Conservation (phyloP, 306 rosid species). For the Quercus dentata region DNA sequence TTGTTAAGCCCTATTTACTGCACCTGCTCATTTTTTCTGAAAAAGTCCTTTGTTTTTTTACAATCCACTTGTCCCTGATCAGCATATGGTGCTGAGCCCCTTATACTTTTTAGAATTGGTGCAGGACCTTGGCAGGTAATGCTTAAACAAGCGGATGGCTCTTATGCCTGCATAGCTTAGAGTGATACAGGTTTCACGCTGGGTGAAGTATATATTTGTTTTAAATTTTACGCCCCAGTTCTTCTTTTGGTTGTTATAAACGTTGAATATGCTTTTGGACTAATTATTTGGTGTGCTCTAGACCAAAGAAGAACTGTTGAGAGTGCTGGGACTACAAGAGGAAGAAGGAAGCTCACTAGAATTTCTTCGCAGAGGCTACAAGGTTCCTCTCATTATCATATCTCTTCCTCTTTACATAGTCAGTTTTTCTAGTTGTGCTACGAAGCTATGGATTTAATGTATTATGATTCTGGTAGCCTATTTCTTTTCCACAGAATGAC, state of each 20-base stretch:
- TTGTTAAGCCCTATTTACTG: not conserved
- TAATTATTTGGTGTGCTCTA: constrained; percentile 40
- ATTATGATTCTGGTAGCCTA: not conserved
- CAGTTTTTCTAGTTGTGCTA: not conserved
- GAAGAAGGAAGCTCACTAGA: constrained; percentile 90
- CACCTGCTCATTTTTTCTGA: not conserved
- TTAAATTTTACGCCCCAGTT: constrained; percentile 20
- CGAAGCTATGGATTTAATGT: not conserved
- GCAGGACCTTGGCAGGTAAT: constrained; percentile 99
- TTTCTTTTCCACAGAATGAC: not conserved
- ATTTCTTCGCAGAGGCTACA: constrained; percentile 97
- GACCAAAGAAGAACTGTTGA: constrained; percentile 86
- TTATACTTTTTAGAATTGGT: constrained; percentile 18
- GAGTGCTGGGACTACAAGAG: constrained; percentile 93
- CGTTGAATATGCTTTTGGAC: constrained; percentile 6
- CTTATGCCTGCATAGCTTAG: constrained; percentile 92
- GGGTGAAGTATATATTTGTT: constrained; percentile 61
- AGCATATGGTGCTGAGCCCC: not conserved
- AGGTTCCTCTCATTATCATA: constrained; percentile 40
- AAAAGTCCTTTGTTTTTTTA: not conserved
- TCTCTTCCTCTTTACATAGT: not conserved
- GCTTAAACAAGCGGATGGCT: constrained; percentile 95
- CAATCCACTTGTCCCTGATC: not conserved
- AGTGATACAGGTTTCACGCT: constrained; percentile 85
- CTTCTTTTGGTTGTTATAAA: constrained; percentile 6